These are phyloP conservation scores for Opeltia flavorubescens DNA, from an alignment of 495 filamentous ascomycete genomes.

Conservation along the genomic window DNA sequence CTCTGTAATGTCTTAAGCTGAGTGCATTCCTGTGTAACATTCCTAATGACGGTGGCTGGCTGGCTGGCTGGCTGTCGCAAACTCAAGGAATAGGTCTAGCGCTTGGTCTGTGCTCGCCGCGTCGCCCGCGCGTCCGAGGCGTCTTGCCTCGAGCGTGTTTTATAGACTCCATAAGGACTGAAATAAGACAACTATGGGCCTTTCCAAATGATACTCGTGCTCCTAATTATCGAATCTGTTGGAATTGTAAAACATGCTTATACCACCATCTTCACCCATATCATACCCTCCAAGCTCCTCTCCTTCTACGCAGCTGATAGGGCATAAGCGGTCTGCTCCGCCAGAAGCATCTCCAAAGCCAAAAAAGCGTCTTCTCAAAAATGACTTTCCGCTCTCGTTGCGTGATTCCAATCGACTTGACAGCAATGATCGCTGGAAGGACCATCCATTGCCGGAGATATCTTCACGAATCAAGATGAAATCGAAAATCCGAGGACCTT, in stretches of 20 bases:
- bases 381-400: background rate
- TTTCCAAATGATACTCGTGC: no score
- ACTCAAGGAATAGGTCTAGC: no score
- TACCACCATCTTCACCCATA: constrained; percentile 44
- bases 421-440: background rate
- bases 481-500: constrained; percentile 32
- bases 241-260: constrained; percentile 34
- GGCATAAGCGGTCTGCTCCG: constrained; percentile 29
- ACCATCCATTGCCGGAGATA: background rate
- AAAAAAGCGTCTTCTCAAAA: constrained; percentile 8
- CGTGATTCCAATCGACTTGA: background rate
- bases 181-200: no score
- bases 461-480: constrained; percentile 5
- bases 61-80: no score
- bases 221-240: background rate
- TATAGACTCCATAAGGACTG: no score
- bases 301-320: constrained; percentile 22
- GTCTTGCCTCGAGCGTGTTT: background rate
- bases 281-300: constrained; percentile 42
- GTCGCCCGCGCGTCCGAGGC: background rate
- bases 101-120: background rate
- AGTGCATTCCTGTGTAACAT: no score
- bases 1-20: no score
- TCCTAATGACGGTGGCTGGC: no score
- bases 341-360: constrained; percentile 19